Evolutionary conservation across 78 protist genomes (phyloP).

Genomic region (Dictyostelium purpureum): DNA sequence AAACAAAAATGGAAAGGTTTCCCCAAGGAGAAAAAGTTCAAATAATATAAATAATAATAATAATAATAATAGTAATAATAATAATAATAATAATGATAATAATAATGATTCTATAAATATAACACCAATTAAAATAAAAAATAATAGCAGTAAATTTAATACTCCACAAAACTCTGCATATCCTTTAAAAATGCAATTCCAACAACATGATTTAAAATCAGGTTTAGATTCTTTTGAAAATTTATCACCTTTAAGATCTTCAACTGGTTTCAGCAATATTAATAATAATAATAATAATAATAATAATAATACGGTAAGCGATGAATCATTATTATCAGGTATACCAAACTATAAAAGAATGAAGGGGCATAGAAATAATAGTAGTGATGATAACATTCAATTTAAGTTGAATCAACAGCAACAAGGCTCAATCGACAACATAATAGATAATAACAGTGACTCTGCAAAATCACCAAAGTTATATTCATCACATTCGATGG

Average conservation of each 20-base stretch:
- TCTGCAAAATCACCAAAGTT: neutral
- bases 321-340: too few relatives aligned
- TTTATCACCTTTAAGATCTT: neutral
- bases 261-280: neutral
- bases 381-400: neutral
- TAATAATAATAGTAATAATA: neutral
- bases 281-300: neutral
- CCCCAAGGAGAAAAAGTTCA: neutral
- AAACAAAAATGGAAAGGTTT: neutral
- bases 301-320: neutral
- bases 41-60: neutral
- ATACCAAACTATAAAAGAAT: too few relatives aligned
- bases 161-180: too few relatives aligned
- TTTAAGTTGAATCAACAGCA: neutral
- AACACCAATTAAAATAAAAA: neutral
- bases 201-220: neutral
- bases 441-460: too few relatives aligned
- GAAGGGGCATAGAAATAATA: neutral
- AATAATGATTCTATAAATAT: neutral
- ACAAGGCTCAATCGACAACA: neutral
- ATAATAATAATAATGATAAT: neutral
- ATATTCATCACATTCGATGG: neutral
- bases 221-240: slow-evolving; percentile 3
- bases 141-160: neutral
- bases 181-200: neutral